phyloP scores from a whole-genome alignment of 2,329 filamentous ascomycete species.

The Colletotrichum ledebouriae region DNA sequence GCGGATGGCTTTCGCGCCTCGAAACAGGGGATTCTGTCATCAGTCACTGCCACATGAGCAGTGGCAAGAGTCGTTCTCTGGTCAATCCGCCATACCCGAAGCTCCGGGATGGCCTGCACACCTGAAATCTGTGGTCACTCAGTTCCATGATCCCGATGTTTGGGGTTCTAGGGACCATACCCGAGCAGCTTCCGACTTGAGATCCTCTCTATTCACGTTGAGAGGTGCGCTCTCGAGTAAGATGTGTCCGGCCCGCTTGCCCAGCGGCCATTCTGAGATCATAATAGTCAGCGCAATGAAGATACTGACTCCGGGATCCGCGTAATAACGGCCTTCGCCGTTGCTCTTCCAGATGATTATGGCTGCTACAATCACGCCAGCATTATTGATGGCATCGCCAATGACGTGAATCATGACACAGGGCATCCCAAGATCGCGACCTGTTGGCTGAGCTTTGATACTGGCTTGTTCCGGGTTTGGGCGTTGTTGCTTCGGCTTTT shows the following conservation, averaged over 20 bases:
- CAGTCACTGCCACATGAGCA: slow-evolving; percentile 75
- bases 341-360: slow-evolving; percentile 76
- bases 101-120: slow-evolving; percentile 76
- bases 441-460: slow-evolving; percentile 55
- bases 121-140: slow-evolving; percentile 68
- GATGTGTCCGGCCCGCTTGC: slow-evolving; percentile 73
- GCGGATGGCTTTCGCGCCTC: slow-evolving; percentile 72
- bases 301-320: slow-evolving; percentile 77
- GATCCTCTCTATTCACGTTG: slow-evolving; percentile 70
- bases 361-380: slow-evolving; percentile 79
- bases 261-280: slow-evolving; percentile 71
- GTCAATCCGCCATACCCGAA: slow-evolving; percentile 81
- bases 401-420: slow-evolving; percentile 79
- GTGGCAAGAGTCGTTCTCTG: slow-evolving; percentile 78
- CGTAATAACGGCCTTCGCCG: slow-evolving; percentile 74
- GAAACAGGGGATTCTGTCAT: slow-evolving; percentile 69
- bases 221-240: slow-evolving; percentile 75
- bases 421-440: slow-evolving; percentile 78
- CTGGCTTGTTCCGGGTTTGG: not conserved
- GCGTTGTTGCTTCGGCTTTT: not conserved
- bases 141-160: slow-evolving; percentile 1
- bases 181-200: slow-evolving; percentile 77
- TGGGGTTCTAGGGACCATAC: slow-evolving; percentile 51
- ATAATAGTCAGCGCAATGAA: slow-evolving; percentile 82
- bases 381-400: slow-evolving; percentile 81